Percentiles rank a stretch among this genome's conserved stretches.
Conservation (phyloP, 148 eudicot species). For the Chenopodium album region DNA sequence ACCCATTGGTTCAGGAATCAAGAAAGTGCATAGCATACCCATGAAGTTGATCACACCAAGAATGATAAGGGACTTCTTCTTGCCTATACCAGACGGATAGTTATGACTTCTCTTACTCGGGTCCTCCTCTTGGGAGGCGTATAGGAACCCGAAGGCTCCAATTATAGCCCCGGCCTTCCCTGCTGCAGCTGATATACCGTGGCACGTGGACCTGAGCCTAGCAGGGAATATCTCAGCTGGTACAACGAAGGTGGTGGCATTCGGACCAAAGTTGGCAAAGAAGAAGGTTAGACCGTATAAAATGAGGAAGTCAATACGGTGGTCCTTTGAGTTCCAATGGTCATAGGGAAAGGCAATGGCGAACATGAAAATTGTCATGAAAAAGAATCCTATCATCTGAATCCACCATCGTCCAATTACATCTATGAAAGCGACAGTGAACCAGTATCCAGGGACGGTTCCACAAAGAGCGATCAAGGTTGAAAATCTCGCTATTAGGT, state of each 20-base stretch:
- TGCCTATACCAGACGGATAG: constrained; percentile 36
- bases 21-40: constrained; percentile 51
- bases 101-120: constrained; percentile 11
- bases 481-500: constrained; percentile 40
- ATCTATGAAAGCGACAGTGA: constrained; percentile 59
- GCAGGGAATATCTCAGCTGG: constrained; percentile 42
- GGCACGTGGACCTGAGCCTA: constrained; percentile 38
- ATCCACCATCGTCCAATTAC: constrained; percentile 23
- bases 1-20: constrained; percentile 56
- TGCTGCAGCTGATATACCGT: constrained; percentile 36
- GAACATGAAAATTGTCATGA: constrained; percentile 79
- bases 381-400: constrained; percentile 30
- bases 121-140: constrained; percentile 30
- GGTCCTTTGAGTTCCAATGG: constrained; percentile 35
- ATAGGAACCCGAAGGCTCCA: constrained; percentile 34
- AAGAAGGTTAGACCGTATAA: constrained; percentile 33
- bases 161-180: constrained; percentile 43
- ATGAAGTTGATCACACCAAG: constrained; percentile 40
- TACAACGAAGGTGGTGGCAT: constrained; percentile 35
- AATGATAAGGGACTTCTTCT: constrained; percentile 31
- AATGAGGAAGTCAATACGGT: constrained; percentile 27
- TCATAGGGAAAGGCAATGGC: constrained; percentile 64
- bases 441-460: constrained; percentile 74
- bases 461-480: constrained; percentile 60
- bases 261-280: constrained; percentile 39